A percentile compares a stretch with the other conserved stretches of the same genome.
phyloP scores from a whole-genome alignment of 129 eudicot species.

The Solidago caesia region DNA sequence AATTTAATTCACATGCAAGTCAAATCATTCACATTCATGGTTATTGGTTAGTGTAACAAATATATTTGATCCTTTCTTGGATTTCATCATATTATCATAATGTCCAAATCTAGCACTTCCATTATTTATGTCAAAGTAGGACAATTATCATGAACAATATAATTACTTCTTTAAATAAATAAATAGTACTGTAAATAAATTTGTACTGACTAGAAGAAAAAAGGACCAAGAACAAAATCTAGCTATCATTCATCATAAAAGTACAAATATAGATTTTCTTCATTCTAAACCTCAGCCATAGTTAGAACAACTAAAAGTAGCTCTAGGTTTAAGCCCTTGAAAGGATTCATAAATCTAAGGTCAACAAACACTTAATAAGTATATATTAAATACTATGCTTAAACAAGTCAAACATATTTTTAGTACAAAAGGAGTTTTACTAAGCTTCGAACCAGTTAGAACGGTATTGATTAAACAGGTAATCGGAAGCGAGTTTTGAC shows the following conservation, averaged over 20 bases:
- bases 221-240: constrained; percentile 25
- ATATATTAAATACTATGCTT: constrained; percentile 6
- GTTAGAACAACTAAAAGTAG: constrained; percentile 18
- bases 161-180: constrained; percentile 20
- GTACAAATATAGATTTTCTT: constrained; percentile 30
- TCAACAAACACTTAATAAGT: constrained; percentile 19
- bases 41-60: constrained; percentile 13
- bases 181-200: background rate
- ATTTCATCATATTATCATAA: constrained; percentile 16
- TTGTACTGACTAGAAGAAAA: constrained; percentile 14
- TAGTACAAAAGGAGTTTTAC: constrained; percentile 9
- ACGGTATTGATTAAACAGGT: background rate
- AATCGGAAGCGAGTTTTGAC: too few species aligned
- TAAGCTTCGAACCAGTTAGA: background rate
- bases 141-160: constrained; percentile 8
- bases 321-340: constrained; percentile 3
- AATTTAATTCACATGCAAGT: constrained; percentile 9
- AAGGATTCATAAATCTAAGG: constrained; percentile 13
- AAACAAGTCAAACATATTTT: constrained; percentile 31
- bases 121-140: constrained; percentile 3
- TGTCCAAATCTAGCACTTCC: background rate
- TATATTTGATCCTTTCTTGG: background rate
- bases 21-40: constrained; percentile 20
- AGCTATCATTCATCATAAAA: constrained; percentile 15
- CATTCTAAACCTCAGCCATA: constrained; percentile 18